These are phyloP conservation scores for Ceratonia siliqua DNA, from an alignment of 306 rosid genomes.

Conservation along the genomic window DNA sequence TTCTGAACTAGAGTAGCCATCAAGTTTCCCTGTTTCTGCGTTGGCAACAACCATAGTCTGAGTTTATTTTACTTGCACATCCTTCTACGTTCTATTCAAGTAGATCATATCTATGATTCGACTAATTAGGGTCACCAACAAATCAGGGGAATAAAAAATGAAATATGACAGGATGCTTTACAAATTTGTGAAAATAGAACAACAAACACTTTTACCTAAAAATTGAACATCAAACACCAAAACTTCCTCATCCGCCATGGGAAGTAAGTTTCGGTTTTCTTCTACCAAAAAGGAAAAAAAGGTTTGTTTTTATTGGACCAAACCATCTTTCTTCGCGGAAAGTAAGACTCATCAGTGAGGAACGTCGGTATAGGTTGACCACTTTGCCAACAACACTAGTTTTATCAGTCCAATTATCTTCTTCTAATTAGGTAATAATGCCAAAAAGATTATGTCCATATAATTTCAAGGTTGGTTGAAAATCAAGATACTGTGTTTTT, in stretches of 20 bases:
- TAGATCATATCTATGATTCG: background rate
- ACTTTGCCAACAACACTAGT: background rate
- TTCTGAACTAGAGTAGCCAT: slow-evolving; percentile 11
- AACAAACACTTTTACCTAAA: background rate
- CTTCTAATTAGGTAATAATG: background rate
- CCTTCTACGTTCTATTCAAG: background rate
- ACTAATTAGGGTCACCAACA: background rate
- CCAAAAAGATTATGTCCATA: background rate
- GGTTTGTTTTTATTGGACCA: background rate
- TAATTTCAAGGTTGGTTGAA: background rate
- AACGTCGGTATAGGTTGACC: background rate
- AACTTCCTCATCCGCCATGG: background rate
- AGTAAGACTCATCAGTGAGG: too few relatives aligned
- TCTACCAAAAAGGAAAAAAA: background rate
- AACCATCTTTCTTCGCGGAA: too few relatives aligned
- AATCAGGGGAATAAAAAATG: background rate
- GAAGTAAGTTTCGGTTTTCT: background rate
- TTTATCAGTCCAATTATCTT: background rate
- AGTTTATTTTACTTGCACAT: background rate
- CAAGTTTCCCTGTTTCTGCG: slow-evolving; percentile 32
- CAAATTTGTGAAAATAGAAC: background rate
- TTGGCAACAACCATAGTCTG: background rate
- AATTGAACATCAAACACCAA: background rate
- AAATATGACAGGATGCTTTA: background rate
- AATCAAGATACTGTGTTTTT: background rate